A percentile compares a stretch with the other conserved stretches of the same genome.
phyloP scores from a whole-genome alignment of 306 rosid species.

The Medicago arabica region DNA sequence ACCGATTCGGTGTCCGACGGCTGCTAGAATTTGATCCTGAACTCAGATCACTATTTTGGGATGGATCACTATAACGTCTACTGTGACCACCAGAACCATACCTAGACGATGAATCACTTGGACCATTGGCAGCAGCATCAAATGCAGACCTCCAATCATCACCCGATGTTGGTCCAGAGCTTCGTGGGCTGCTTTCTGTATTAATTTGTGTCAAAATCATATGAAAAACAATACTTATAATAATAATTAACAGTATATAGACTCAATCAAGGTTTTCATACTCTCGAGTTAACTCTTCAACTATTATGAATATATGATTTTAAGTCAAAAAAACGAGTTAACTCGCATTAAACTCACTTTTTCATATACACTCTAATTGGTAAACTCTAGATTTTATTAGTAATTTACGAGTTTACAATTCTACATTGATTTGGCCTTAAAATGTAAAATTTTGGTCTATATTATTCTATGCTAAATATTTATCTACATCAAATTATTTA shows the following conservation, averaged over 20 bases:
- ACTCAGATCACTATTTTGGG: conserved; percentile 56
- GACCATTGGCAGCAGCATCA: conserved; percentile 65
- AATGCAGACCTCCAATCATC: conserved; percentile 70
- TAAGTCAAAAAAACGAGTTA: background rate
- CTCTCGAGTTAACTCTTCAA: background rate
- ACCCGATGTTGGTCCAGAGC: conserved; percentile 46
- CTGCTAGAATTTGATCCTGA: conserved; percentile 56
- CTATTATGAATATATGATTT: no score
- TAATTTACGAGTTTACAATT: background rate
- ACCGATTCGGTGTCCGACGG: conserved; percentile 58
- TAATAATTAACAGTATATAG: conserved; percentile 7
- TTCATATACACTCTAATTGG: no score
- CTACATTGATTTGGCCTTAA: background rate
- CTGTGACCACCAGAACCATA: conserved; percentile 61
- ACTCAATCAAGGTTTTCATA: background rate
- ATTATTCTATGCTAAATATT: no score
- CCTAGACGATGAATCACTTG: conserved; percentile 50
- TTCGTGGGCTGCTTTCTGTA: conserved; percentile 59
- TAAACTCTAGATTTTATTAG: background rate
- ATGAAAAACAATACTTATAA: background rate
- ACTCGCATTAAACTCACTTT: background rate
- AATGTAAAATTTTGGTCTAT: background rate
- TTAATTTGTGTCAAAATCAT: conserved; percentile 22
- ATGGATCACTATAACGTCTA: conserved; percentile 61
- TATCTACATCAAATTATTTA: no score